Percentiles rank a stretch among this genome's conserved stretches.
Conservation (phyloP, 331 rosid genomes). For the Dryas integrifolia region DNA sequence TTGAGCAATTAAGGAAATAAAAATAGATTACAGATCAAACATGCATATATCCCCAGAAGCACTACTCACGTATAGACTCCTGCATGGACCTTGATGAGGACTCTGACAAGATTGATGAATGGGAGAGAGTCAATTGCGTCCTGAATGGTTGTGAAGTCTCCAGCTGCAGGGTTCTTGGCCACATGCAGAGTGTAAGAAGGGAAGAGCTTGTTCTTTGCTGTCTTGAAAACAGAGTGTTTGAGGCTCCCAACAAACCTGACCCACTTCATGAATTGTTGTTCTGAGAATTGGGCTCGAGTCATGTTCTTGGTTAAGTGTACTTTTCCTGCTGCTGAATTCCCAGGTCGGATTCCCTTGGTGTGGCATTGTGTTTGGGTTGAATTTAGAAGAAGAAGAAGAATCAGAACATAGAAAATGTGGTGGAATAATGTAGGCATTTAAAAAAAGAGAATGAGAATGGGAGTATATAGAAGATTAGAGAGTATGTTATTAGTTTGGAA, state of each 20-base stretch:
- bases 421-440: conserved; percentile 47
- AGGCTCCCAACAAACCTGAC: conserved; percentile 75
- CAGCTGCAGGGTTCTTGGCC: conserved; percentile 49
- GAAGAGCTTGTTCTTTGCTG: conserved; percentile 75
- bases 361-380: conserved; percentile 46
- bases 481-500: conserved; percentile 25
- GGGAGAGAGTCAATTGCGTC: conserved; percentile 92
- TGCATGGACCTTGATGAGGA: conserved; percentile 83
- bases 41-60: too few relatives aligned
- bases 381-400: conserved; percentile 52
- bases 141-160: conserved; percentile 79
- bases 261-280: conserved; percentile 88
- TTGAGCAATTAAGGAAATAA: too few relatives aligned
- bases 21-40: too few relatives aligned
- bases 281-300: conserved; percentile 53
- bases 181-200: conserved; percentile 82
- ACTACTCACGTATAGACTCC: conserved; percentile 87
- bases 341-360: conserved; percentile 54
- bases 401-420: conserved; percentile 23
- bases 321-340: conserved; percentile 36
- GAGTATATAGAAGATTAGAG: background rate
- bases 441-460: conserved; percentile 4
- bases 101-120: conserved; percentile 74
- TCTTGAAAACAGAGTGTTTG: conserved; percentile 64
- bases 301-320: conserved; percentile 26